Conservation (phyloP, 208 protist genomes). For the Trypanosoma vivax region DNA sequence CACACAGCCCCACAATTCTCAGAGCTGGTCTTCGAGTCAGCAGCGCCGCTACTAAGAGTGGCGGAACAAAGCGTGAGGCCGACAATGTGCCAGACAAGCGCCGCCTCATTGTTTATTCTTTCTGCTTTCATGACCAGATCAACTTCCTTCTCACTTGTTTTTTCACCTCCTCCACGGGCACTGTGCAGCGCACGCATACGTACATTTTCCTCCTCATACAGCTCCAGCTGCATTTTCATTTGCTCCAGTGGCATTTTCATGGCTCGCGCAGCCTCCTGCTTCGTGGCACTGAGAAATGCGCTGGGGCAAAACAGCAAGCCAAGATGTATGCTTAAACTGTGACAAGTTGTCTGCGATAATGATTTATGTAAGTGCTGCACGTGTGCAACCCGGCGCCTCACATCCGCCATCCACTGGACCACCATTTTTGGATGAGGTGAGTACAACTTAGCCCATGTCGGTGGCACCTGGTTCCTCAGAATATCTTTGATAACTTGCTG, state of each 20-base stretch:
- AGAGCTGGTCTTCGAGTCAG: slow-evolving; percentile 6
- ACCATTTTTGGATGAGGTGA: slow-evolving; percentile 31
- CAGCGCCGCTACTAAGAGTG: not conserved
- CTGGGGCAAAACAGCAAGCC: slow-evolving; percentile 94
- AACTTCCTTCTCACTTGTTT: too few species aligned
- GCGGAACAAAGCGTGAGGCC: slow-evolving; percentile 57
- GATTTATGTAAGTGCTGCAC: slow-evolving; percentile 53
- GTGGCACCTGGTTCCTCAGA: slow-evolving; percentile 76
- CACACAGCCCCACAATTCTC: slow-evolving; percentile 25
- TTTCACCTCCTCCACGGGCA: too few species aligned
- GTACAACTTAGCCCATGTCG: slow-evolving; percentile 64
- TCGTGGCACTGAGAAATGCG: slow-evolving; percentile 96
- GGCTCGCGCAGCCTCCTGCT: slow-evolving; percentile 89
- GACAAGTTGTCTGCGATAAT: slow-evolving; percentile 18
- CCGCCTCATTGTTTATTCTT: not conserved
- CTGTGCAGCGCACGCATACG: slow-evolving; percentile 1
- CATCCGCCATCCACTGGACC: slow-evolving; percentile 53
- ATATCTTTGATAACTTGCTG: slow-evolving; percentile 82
- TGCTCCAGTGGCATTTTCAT: slow-evolving; percentile 90
- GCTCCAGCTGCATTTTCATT: slow-evolving; percentile 72
- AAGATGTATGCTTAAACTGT: slow-evolving; percentile 67
- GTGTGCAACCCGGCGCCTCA: slow-evolving; percentile 43
- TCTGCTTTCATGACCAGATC: too few species aligned
- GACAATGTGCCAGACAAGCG: slow-evolving; percentile 15
- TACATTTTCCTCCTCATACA: slow-evolving; percentile 15